Percentiles rank a stretch among this genome's conserved stretches.
These are phyloP conservation scores for Oryza rufipogon DNA, from an alignment of 176 grass and related monocot genomes.

Conservation along the genomic window DNA sequence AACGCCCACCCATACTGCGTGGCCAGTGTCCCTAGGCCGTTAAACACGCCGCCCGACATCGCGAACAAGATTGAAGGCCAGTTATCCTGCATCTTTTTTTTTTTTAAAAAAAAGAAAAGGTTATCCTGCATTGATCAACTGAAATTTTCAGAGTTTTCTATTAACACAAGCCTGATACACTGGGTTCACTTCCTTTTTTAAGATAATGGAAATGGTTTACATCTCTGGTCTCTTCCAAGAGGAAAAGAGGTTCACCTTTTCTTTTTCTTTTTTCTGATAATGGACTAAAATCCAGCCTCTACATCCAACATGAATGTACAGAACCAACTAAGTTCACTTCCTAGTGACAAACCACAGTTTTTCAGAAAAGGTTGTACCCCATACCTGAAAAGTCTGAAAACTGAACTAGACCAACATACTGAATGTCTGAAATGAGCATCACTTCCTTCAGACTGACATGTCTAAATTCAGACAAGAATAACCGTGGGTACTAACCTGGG, in stretches of 20 bases:
- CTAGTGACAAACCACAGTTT: not conserved
- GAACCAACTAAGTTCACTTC: not conserved
- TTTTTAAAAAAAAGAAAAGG: not conserved
- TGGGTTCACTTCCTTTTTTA: not conserved
- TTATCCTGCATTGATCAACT: conserved; percentile 57
- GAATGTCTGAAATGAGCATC: not conserved
- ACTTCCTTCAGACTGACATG: not conserved
- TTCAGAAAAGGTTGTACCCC: not conserved
- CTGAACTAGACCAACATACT: not conserved
- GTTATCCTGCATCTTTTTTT: conserved; percentile 51
- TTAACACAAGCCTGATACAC: not conserved
- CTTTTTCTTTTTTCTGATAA: no score
- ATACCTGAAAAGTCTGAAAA: not conserved
- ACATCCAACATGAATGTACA: no score
- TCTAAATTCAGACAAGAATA: not conserved
- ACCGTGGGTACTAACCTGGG: conserved; percentile 36
- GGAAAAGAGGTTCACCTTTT: no score
- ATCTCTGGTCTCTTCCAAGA: no score
- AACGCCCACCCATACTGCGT: conserved; percentile 96
- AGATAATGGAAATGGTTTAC: no score
- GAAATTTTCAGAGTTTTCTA: not conserved
- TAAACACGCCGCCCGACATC: conserved; percentile 69
- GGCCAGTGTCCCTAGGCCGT: conserved; percentile 84
- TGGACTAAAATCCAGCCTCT: no score
- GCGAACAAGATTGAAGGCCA: conserved; percentile 86